These are phyloP conservation scores for Tetrahymena elliotti DNA, from an alignment of 73 alveolate genomes.

Conservation along the genomic window DNA sequence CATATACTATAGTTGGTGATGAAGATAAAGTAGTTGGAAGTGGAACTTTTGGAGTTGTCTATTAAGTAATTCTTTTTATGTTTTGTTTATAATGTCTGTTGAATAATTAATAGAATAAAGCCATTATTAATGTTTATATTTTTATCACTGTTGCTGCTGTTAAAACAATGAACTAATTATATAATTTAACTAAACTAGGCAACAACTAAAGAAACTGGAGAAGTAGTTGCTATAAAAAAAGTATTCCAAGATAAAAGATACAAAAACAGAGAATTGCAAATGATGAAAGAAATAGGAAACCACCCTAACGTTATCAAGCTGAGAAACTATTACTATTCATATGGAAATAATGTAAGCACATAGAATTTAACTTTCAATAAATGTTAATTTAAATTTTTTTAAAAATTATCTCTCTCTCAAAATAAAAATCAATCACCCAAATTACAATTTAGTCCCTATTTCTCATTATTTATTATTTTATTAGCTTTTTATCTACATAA, in stretches of 20 bases:
- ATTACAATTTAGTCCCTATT: background rate
- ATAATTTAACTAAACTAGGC: slow-evolving; percentile 36
- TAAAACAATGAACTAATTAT: background rate
- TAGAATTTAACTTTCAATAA: background rate
- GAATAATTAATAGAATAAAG: background rate
- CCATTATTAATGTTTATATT: too few relatives aligned
- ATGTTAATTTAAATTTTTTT: background rate
- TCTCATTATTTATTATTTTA: too few relatives aligned
- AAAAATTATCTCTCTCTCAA: background rate
- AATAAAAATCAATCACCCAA: background rate
- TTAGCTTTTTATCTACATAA: background rate
- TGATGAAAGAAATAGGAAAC: slow-evolving; percentile 56
- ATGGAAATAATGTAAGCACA: slow-evolving; percentile 52
- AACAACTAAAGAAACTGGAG: slow-evolving; percentile 55
- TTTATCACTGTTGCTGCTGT: background rate
- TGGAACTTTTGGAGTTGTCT: slow-evolving; percentile 42
- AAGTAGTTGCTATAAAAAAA: slow-evolving; percentile 77
- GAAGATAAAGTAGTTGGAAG: slow-evolving; percentile 34
- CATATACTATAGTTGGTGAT: background rate
- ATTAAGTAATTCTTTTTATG: slow-evolving; percentile 1
- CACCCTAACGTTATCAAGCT: slow-evolving; percentile 73
- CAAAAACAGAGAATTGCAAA: slow-evolving; percentile 78
- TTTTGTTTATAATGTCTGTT: background rate
- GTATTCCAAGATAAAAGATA: slow-evolving; percentile 79
- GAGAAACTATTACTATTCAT: slow-evolving; percentile 55